Evolutionary conservation across 345 rosid species (phyloP).

Genomic region (Lepidium africanum): DNA sequence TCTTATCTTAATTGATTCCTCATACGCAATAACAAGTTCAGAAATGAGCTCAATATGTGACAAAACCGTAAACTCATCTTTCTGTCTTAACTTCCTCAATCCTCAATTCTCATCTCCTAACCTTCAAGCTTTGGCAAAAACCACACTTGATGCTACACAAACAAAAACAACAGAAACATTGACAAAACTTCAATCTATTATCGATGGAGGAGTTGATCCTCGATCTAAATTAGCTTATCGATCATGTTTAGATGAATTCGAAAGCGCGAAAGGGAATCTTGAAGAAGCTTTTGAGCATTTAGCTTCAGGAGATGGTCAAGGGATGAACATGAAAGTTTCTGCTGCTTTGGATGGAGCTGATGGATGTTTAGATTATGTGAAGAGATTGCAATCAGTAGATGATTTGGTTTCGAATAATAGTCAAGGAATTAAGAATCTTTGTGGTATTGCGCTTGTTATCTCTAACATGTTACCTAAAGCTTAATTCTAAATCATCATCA

Average conservation of each 20-base stretch:
- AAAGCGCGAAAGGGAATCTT: neutral
- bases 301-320: constrained; percentile 14
- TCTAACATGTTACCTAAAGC: constrained; percentile 25
- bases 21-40: constrained; percentile 22
- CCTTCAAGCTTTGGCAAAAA: constrained; percentile 18
- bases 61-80: constrained; percentile 20
- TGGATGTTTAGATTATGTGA: constrained; percentile 23
- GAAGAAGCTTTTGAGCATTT: constrained; percentile 22
- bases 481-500: constrained; percentile 6
- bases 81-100: constrained; percentile 20
- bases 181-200: constrained; percentile 15
- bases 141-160: constrained; percentile 19
- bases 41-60: constrained; percentile 21
- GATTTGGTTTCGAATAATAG: constrained; percentile 15
- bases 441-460: constrained; percentile 29
- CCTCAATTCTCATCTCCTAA: constrained; percentile 15
- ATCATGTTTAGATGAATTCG: constrained; percentile 24
- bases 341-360: constrained; percentile 27
- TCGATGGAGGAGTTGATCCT: constrained; percentile 23
- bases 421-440: constrained; percentile 17
- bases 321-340: constrained; percentile 23
- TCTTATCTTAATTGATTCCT: constrained; percentile 12
- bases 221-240: constrained; percentile 22
- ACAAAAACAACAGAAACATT: constrained; percentile 11
- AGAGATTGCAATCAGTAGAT: constrained; percentile 23